These are phyloP conservation scores for Metschnikowia lunata DNA, from an alignment of 805 yeast genomes.

Conservation along the genomic window DNA sequence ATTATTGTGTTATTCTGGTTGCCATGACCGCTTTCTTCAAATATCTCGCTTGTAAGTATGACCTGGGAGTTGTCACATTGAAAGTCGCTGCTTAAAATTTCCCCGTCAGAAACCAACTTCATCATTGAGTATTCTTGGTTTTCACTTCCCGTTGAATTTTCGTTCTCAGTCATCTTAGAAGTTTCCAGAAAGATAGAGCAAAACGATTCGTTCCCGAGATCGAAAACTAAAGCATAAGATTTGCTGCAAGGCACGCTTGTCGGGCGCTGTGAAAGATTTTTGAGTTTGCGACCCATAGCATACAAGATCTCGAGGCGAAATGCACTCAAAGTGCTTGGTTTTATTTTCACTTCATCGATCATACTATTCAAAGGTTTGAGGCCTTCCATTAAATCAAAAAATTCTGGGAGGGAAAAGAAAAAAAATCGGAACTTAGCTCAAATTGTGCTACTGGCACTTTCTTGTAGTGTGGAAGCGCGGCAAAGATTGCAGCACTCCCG, in stretches of 20 bases:
- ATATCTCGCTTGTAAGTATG: slow-evolving; percentile 6
- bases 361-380: slow-evolving; percentile 20
- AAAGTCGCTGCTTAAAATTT: slow-evolving; percentile 17
- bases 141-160: background rate
- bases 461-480: too few relatives aligned
- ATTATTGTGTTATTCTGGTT: background rate
- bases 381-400: slow-evolving; percentile 16
- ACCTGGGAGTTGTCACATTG: slow-evolving; percentile 7
- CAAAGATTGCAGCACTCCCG: too few relatives aligned
- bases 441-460: too few relatives aligned
- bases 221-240: slow-evolving; percentile 9
- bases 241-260: background rate
- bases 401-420: too few relatives aligned
- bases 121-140: background rate
- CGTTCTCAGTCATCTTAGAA: background rate
- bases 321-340: slow-evolving; percentile 12
- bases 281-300: slow-evolving; percentile 2
- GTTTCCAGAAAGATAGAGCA: slow-evolving; percentile 16
- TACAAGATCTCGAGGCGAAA: slow-evolving; percentile 14
- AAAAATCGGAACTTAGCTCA: too few relatives aligned
- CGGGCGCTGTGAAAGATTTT: slow-evolving; percentile 5
- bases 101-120: slow-evolving; percentile 14
- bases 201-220: slow-evolving; percentile 11
- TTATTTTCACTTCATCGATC: slow-evolving; percentile 16
- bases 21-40: background rate